phyloP scores from a whole-genome alignment of 2,329 filamentous ascomycete genomes.

The Talaromyces albobiverticillius region DNA sequence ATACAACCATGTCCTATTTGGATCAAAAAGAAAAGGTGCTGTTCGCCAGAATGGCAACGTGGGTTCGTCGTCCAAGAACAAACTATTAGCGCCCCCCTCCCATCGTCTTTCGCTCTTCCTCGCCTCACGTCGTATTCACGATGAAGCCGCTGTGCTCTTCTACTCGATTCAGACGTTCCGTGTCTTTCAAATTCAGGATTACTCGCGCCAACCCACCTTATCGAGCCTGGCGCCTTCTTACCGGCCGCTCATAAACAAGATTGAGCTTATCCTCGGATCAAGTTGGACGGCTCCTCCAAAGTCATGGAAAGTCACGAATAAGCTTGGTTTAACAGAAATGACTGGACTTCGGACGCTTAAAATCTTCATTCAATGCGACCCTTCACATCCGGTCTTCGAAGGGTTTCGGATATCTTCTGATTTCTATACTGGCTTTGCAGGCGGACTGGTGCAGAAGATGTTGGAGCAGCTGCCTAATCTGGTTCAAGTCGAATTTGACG shows the following conservation, averaged over 20 bases:
- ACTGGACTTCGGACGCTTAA: slow-evolving; percentile 48
- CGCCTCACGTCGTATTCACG: slow-evolving; percentile 44
- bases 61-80: slow-evolving; percentile 36
- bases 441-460: slow-evolving; percentile 48
- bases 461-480: slow-evolving; percentile 50
- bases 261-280: slow-evolving; percentile 58
- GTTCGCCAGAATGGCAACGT: slow-evolving; percentile 29
- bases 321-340: slow-evolving; percentile 51
- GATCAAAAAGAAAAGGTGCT: slow-evolving; percentile 26
- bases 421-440: slow-evolving; percentile 58
- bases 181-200: slow-evolving; percentile 52
- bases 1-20: slow-evolving; percentile 46
- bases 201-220: slow-evolving; percentile 43
- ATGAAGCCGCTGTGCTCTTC: slow-evolving; percentile 51
- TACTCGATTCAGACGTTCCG: slow-evolving; percentile 54
- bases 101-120: slow-evolving; percentile 41
- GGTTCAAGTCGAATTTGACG: slow-evolving; percentile 55
- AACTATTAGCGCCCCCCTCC: slow-evolving; percentile 29
- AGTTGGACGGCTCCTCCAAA: slow-evolving; percentile 58
- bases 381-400: slow-evolving; percentile 51
- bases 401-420: slow-evolving; percentile 56
- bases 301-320: slow-evolving; percentile 51
- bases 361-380: slow-evolving; percentile 59
- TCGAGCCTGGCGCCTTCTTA: slow-evolving; percentile 51
- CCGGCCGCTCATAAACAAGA: slow-evolving; percentile 48